phyloP scores from a whole-genome alignment of 345 rosid species.

The Mallotus nudiflorus region DNA sequence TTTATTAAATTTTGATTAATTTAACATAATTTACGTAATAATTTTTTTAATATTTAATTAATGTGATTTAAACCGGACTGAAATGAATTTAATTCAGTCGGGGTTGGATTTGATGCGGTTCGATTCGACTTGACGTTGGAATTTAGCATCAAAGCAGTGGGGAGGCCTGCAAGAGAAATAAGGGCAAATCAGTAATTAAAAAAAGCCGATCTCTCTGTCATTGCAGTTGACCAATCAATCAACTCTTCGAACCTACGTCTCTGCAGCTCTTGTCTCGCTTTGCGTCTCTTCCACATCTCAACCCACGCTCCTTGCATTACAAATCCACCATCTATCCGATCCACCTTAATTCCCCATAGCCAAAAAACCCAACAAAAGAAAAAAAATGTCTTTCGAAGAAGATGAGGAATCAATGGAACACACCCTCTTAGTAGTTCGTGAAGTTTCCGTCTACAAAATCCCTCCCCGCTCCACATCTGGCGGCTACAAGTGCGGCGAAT shows the following conservation, averaged over 20 bases:
- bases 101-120: no score
- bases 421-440: conserved; percentile 94
- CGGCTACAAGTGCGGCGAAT: conserved; percentile 98
- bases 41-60: no score
- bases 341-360: conserved; percentile 4
- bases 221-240: conserved; percentile 30
- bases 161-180: no score
- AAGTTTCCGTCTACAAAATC: conserved; percentile 87
- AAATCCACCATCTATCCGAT: neutral
- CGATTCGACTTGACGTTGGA: no score
- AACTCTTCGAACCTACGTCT: conserved; percentile 35
- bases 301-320: conserved; percentile 3
- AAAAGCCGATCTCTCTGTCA: neutral
- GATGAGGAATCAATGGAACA: conserved; percentile 85
- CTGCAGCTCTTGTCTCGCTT: conserved; percentile 11
- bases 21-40: no score
- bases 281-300: neutral
- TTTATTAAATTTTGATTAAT: no score
- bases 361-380: neutral
- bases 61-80: no score
- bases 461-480: conserved; percentile 94
- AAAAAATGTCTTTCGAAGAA: conserved; percentile 74
- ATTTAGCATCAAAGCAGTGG: no score
- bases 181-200: conserved; percentile 2
- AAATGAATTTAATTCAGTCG: no score